These are phyloP conservation scores for Boletus sp. DNA, from an alignment of 1,284 basidiomycete genomes.

Conservation along the genomic window DNA sequence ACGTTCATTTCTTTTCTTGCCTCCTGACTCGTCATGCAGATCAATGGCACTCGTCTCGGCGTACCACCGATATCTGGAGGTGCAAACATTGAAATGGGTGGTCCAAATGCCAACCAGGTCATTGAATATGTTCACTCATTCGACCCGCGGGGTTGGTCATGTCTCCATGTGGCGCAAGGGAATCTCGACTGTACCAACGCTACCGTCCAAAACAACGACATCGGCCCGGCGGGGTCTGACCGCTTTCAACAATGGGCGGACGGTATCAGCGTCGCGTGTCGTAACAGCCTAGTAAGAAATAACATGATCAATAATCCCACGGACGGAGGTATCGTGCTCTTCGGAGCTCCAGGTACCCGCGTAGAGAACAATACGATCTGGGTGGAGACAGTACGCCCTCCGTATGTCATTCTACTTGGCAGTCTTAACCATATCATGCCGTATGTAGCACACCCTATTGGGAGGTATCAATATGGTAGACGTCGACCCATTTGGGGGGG, in stretches of 20 bases:
- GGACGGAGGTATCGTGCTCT: slow-evolving; percentile 80
- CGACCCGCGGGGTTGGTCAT: slow-evolving; percentile 72
- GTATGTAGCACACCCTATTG: slow-evolving; percentile 61
- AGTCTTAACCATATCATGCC: neutral
- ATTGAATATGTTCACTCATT: slow-evolving; percentile 69
- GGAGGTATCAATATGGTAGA: slow-evolving; percentile 85
- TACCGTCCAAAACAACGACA: slow-evolving; percentile 74
- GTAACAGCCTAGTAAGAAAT: slow-evolving; percentile 59
- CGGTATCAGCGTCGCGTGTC: slow-evolving; percentile 77
- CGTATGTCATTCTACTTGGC: neutral
- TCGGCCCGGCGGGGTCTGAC: slow-evolving; percentile 70
- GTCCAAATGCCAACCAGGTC: slow-evolving; percentile 59
- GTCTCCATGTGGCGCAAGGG: slow-evolving; percentile 68
- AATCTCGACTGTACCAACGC: slow-evolving; percentile 58
- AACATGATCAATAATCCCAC: slow-evolving; percentile 75
- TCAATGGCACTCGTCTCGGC: slow-evolving; percentile 60
- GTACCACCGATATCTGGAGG: slow-evolving; percentile 54
- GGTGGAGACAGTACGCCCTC: slow-evolving; percentile 51
- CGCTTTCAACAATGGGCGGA: slow-evolving; percentile 76
- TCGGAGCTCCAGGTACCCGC: slow-evolving; percentile 73
- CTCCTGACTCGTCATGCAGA: slow-evolving; percentile 39
- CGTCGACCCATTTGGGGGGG: slow-evolving; percentile 66
- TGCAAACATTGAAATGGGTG: slow-evolving; percentile 76
- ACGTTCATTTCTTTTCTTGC: slow-evolving; percentile 26
- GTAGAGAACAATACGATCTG: slow-evolving; percentile 77